A percentile compares a stretch with the other conserved stretches of the same genome.
Conservation (phyloP, 1,139 yeast genomes). For the Magnusiomyces magnusii region DNA sequence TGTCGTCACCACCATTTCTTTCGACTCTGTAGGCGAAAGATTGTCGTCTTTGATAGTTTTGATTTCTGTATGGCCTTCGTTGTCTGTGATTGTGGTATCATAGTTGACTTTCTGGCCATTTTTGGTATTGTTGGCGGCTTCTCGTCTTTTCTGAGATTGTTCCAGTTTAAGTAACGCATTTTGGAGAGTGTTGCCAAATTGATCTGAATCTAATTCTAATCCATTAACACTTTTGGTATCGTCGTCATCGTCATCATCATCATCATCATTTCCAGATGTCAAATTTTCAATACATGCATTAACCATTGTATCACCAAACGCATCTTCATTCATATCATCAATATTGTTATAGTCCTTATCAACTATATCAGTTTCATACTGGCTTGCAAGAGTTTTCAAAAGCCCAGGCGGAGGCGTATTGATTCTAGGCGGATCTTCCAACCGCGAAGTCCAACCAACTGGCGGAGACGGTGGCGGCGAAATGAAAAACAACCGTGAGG, state of each 20-base stretch:
- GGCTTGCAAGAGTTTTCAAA: neutral
- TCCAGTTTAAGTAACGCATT: conserved; percentile 15
- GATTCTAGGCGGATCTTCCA: conserved; percentile 34
- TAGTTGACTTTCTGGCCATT: neutral
- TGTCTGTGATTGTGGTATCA: too few relatives aligned
- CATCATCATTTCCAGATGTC: conserved; percentile 1
- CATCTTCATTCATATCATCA: neutral
- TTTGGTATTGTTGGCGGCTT: too few relatives aligned
- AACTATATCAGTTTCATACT: neutral
- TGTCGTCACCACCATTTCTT: neutral
- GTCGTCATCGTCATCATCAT: neutral
- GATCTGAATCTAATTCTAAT: conserved; percentile 9
- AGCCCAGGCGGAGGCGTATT: conserved; percentile 1
- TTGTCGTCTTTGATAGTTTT: neutral
- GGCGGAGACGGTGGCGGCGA: conserved; percentile 43
- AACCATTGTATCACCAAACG: neutral
- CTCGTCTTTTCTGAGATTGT: neutral
- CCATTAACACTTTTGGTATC: neutral
- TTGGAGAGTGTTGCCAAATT: conserved; percentile 18
- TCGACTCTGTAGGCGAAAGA: neutral
- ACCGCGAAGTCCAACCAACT: conserved; percentile 34
- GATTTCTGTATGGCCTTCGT: too few relatives aligned
- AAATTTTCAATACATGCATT: neutral
- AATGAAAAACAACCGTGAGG: conserved; percentile 36
- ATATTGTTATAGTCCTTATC: neutral